phyloP scores from a whole-genome alignment of 2,329 filamentous ascomycete genomes.

The Sphaerulina vaccinii region DNA sequence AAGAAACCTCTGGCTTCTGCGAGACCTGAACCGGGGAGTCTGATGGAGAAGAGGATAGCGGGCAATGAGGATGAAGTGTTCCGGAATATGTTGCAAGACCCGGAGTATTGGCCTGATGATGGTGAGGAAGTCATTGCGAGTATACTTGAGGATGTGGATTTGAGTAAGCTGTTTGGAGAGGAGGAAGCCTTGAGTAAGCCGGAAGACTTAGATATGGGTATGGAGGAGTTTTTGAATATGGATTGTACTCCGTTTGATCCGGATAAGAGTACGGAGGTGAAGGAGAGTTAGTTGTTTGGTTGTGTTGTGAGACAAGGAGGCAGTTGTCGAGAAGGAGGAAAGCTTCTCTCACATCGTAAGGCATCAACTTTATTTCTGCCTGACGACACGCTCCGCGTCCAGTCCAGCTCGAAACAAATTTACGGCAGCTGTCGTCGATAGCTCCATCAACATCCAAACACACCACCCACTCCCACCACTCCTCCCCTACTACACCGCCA shows the following conservation, averaged over 20 bases:
- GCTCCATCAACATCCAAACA: not conserved
- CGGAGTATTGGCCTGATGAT: constrained; percentile 15
- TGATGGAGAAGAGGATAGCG: constrained; percentile 20
- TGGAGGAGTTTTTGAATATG: constrained; percentile 1
- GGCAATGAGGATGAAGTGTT: constrained; percentile 13
- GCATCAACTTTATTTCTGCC: no score
- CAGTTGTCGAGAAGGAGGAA: not conserved
- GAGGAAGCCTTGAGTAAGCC: not conserved
- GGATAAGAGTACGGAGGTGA: not conserved
- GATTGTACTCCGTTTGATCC: not conserved
- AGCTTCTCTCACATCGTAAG: not conserved
- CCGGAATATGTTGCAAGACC: constrained; percentile 15
- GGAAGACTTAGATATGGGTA: not conserved
- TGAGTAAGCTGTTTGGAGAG: not conserved
- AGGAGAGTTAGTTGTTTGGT: not conserved
- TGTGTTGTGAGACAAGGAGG: no score
- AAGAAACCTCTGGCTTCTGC: constrained; percentile 13
- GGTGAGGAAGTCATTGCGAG: constrained; percentile 6
- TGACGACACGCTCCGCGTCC: constrained; percentile 4
- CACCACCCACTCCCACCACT: not conserved
- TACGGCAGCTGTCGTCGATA: not conserved
- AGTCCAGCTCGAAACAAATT: constrained; percentile 5
- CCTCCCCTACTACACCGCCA: not conserved
- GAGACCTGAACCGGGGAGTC: constrained; percentile 12
- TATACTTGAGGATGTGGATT: not conserved